phyloP scores from a whole-genome alignment of 805 yeast species.

The Teunomyces gatunensis region DNA sequence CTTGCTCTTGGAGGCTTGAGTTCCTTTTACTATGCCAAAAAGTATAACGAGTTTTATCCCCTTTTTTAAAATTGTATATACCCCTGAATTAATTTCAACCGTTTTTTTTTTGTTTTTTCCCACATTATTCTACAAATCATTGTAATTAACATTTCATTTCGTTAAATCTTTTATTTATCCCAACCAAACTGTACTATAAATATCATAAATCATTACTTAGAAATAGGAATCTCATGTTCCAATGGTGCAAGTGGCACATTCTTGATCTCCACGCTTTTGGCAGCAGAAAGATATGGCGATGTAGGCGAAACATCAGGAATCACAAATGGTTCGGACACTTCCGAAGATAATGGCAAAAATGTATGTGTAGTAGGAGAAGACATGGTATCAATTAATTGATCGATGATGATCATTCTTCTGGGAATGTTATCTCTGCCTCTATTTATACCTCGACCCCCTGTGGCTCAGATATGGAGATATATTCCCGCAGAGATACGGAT shows the following conservation, averaged over 20 bases:
- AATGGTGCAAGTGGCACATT: not conserved
- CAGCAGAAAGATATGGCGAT: constrained; percentile 22
- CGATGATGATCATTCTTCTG: too few relatives aligned
- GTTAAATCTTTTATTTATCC: not conserved
- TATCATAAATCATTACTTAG: constrained; percentile 3
- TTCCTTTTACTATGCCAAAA: constrained; percentile 66
- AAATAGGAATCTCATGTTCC: constrained; percentile 1
- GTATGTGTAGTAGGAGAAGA: constrained; percentile 14
- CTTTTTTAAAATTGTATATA: constrained; percentile 2
- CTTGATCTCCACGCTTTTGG: not conserved
- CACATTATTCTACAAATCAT: not conserved
- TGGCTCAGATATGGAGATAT: not conserved
- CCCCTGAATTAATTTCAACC: too few relatives aligned
- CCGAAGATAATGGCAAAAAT: constrained; percentile 56
- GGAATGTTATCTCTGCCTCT: not conserved
- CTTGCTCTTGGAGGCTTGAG: constrained; percentile 62
- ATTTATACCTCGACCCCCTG: constrained; percentile 2
- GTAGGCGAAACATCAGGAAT: constrained; percentile 64
- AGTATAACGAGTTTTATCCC: constrained; percentile 70
- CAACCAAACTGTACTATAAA: not conserved
- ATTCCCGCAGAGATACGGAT: constrained; percentile 4
- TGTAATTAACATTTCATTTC: not conserved
- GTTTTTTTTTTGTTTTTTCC: too few relatives aligned
- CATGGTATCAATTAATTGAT: constrained; percentile 2
- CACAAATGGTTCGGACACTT: constrained; percentile 59